Conservation (phyloP, 306 rosid species). For the Medicago arabica region DNA sequence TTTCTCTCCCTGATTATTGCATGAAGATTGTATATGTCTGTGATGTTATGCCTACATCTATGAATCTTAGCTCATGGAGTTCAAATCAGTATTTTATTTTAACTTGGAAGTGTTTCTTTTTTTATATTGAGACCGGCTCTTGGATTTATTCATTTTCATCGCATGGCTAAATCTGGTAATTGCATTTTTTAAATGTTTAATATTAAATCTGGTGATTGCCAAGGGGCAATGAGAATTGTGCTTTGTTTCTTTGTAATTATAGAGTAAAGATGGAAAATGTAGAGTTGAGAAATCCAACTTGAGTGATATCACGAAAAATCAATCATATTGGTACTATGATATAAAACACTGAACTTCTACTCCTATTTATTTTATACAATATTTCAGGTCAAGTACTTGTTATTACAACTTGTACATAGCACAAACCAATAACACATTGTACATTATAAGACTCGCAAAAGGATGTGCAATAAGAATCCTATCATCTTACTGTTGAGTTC, state of each 20-base stretch:
- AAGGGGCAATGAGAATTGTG: neutral
- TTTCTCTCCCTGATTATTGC: neutral
- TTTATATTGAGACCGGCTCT: neutral
- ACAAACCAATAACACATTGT: neutral
- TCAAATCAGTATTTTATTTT: constrained; percentile 22
- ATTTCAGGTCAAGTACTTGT: constrained; percentile 3
- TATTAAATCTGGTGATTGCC: neutral
- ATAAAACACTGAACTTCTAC: neutral
- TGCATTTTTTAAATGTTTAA: constrained; percentile 15
- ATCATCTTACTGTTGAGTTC: neutral
- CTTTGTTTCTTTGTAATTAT: constrained; percentile 22
- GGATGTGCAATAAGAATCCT: constrained; percentile 1
- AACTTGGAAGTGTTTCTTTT: constrained; percentile 1
- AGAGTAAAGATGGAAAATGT: constrained; percentile 18
- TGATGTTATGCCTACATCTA: neutral
- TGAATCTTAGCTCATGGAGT: constrained; percentile 13
- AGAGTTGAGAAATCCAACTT: neutral
- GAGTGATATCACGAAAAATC: constrained; percentile 1
- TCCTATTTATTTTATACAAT: neutral
- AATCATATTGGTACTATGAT: neutral
- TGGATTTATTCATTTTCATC: neutral
- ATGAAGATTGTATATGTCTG: constrained; percentile 4
- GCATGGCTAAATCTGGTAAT: constrained; percentile 13
- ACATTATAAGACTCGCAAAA: neutral
- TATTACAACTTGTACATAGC: neutral